Base-by-base conservation (phyloP, 495 filamentous ascomycete genomes). In the Bacidia rubella region DNA sequence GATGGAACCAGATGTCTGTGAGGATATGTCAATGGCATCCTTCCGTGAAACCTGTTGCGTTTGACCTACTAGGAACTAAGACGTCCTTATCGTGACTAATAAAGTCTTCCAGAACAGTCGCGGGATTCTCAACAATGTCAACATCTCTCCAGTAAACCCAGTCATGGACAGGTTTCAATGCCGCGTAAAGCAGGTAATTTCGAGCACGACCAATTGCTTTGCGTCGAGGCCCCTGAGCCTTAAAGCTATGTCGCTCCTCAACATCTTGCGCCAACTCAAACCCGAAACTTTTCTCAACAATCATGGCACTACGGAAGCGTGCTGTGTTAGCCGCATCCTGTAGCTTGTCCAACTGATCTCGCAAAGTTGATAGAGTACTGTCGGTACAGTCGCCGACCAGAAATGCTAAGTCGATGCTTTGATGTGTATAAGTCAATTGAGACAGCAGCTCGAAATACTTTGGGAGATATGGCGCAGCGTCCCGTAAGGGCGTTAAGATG, bases 111-210 rank as follows among this genome's bases (percentile, higher is more conserved):
- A 90, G 68, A 47, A 90, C 86, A 57, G 70, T 76, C 24, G 62
- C 65, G 19, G 86, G 82, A 58, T 78, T 86, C 54, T 90, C 85
- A 29, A 80, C 74, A 54, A 90, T 87, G 66, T 90, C 86, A 20
- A 86, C 82, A 60, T 90, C 86, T 49, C 86, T 76, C 86, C 86
- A 90, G 63, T 87, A 88, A 24, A 90, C 85, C 86, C 86, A 90
- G 19, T 78, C 82, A 62, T 90, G 86, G 47, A 88, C 81, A 2
- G 82, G 74, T 69, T 81, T 86, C 55, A 90, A 62, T 15, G 86
- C 75, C 0, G 81, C 67, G 22, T 71, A 69, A 11, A 90, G 73
- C 7, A 90, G 73, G 61, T 87, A 88, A 58, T 90, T 90, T 49
- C 86, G 69, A 17, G 85, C 85, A 32, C 70, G 70, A 26, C 80